These are phyloP conservation scores for Gremmenia infestans DNA, from an alignment of 2,329 filamentous ascomycete genomes.

Conservation along the genomic window DNA sequence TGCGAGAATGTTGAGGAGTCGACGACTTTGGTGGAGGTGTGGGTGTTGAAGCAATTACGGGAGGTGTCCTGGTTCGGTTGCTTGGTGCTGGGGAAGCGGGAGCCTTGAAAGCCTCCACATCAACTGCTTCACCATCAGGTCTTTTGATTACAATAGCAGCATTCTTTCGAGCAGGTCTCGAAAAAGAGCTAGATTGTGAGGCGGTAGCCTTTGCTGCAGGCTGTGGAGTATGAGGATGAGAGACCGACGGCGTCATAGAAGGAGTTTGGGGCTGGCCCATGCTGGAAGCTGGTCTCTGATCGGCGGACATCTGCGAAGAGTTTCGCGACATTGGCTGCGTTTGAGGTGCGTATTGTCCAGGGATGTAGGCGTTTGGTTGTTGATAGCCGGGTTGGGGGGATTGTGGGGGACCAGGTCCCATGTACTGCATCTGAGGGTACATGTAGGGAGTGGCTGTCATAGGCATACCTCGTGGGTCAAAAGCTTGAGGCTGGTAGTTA, in stretches of 20 bases:
- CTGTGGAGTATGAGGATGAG: constrained; percentile 55
- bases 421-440: constrained; percentile 47
- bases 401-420: constrained; percentile 40
- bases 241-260: constrained; percentile 26
- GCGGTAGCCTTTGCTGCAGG: constrained; percentile 44
- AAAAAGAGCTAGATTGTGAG: constrained; percentile 34
- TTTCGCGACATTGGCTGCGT: constrained; percentile 74
- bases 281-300: constrained; percentile 45
- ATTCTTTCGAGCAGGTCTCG: constrained; percentile 48
- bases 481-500: constrained; percentile 48
- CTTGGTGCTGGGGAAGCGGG: constrained; percentile 54
- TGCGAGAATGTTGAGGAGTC: constrained; percentile 61
- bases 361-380: constrained; percentile 34
- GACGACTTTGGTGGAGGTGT: constrained; percentile 75
- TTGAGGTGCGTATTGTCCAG: constrained; percentile 41
- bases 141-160: constrained; percentile 82
- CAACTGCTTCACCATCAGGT: constrained; percentile 70
- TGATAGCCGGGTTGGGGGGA: constrained; percentile 44
- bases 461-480: constrained; percentile 41
- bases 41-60: constrained; percentile 65
- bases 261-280: constrained; percentile 32
- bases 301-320: constrained; percentile 68
- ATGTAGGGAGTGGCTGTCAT: constrained; percentile 35
- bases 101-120: constrained; percentile 61
- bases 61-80: constrained; percentile 51